Evolutionary conservation across 1,284 basidiomycete genomes (phyloP).

Genomic region (Cryptococcus sp.): DNA sequence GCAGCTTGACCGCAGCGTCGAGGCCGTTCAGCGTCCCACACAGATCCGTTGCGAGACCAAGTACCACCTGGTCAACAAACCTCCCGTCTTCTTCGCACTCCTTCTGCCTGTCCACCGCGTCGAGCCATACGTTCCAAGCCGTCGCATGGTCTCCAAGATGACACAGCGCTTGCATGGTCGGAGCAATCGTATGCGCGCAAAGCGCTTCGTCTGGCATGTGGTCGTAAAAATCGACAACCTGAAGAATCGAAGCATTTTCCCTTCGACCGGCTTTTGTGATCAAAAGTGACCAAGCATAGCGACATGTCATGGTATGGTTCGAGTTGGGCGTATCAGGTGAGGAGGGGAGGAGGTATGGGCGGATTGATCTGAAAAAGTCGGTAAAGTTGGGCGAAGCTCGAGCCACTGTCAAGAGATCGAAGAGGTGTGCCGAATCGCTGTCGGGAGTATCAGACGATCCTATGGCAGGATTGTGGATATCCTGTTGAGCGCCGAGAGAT

Average conservation of each 20-base stretch:
- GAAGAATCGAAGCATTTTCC: not conserved
- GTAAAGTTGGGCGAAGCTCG: too few species aligned
- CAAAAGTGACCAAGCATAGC: constrained; percentile 4
- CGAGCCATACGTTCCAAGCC: not conserved
- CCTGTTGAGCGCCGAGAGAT: too few species aligned
- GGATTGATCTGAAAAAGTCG: too few species aligned
- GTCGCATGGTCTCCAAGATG: not conserved
- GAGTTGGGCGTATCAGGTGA: not conserved
- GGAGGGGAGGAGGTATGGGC: not conserved
- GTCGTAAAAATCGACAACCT: not conserved
- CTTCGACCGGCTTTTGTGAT: not conserved
- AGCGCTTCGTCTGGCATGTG: not conserved
- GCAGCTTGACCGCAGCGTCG: constrained; percentile 19
- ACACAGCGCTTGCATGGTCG: constrained; percentile 2
- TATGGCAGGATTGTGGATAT: too few species aligned
- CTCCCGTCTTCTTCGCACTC: not conserved
- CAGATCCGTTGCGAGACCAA: constrained; percentile 26
- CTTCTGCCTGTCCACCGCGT: not conserved
- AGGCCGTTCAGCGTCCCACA: constrained; percentile 11
- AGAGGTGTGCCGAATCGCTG: not conserved
- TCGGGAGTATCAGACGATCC: not conserved
- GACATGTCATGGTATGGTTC: not conserved
- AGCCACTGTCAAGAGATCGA: too few species aligned
- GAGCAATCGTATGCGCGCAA: constrained; percentile 2
- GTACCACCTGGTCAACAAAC: constrained; percentile 22